Conservation (phyloP, 2,329 filamentous ascomycete species). For the Aspergillus bombycis region DNA sequence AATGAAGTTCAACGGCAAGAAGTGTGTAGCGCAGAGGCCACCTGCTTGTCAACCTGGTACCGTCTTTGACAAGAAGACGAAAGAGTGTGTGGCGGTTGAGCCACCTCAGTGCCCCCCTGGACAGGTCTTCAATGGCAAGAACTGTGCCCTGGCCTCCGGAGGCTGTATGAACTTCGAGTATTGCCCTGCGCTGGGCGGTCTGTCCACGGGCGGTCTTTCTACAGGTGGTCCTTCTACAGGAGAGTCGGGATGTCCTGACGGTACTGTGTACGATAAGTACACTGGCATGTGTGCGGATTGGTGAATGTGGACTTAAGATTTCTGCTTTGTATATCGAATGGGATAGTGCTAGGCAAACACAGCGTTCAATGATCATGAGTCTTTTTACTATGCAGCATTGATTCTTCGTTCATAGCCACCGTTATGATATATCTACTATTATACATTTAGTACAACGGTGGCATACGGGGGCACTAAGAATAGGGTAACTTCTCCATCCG, state of each 20-base stretch:
- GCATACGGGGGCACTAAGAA: too few species aligned
- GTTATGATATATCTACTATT: too few species aligned
- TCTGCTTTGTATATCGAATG: not conserved
- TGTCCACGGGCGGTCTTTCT: not conserved
- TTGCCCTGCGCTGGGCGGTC: not conserved
- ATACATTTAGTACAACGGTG: too few species aligned
- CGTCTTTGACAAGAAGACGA: not conserved
- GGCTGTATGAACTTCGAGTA: not conserved
- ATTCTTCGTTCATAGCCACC: fast-evolving
- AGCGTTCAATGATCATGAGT: too few species aligned
- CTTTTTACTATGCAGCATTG: too few species aligned
- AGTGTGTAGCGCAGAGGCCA: not conserved
- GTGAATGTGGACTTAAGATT: not conserved
- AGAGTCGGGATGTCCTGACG: not conserved
- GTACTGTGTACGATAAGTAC: not conserved
- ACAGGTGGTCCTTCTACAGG: not conserved
- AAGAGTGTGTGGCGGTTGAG: not conserved
- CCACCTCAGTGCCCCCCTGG: not conserved
- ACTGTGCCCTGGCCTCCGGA: not conserved
- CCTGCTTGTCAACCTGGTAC: not conserved
- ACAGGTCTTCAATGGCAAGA: not conserved
- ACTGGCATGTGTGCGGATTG: not conserved
- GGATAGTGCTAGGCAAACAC: not conserved
- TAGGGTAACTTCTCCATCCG: too few species aligned
- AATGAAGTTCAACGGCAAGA: not conserved